Percentiles rank a stretch among this genome's conserved stretches.
These are phyloP conservation scores for Blepharisma stoltei DNA, from an alignment of 73 alveolate genomes.

Conservation along the genomic window DNA sequence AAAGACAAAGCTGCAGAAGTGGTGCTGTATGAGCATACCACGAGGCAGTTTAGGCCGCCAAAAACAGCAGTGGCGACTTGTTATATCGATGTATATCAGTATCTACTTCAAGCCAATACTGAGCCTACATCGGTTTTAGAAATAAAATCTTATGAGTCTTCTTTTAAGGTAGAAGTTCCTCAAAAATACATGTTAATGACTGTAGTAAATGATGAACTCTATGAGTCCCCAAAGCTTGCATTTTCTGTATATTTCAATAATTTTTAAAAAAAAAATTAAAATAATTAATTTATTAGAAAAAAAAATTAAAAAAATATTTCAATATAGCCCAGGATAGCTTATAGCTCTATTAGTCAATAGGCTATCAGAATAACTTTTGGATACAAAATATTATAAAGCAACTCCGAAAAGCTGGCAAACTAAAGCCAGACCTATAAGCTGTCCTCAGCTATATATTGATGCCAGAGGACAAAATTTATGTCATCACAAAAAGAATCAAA, in stretches of 20 bases:
- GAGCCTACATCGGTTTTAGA: not conserved
- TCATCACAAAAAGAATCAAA: too few relatives aligned
- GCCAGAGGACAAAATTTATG: too few relatives aligned
- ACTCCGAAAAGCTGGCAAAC: too few relatives aligned
- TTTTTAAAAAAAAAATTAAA: too few relatives aligned
- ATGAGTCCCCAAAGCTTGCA: constrained; percentile 12
- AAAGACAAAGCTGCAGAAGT: not conserved
- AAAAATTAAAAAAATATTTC: too few relatives aligned
- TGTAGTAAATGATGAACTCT: not conserved
- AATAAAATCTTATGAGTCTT: not conserved
- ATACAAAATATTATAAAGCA: too few relatives aligned
- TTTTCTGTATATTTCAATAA: not conserved
- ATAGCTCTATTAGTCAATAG: too few relatives aligned
- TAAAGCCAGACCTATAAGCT: too few relatives aligned
- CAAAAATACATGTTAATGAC: not conserved
- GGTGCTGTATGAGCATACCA: not conserved
- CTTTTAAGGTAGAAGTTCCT: not conserved
- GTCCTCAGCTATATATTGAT: too few relatives aligned
- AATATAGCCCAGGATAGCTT: too few relatives aligned
- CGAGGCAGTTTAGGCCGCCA: not conserved
- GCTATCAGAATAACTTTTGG: too few relatives aligned
- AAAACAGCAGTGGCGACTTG: not conserved
- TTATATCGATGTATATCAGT: not conserved
- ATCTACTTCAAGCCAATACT: not conserved
- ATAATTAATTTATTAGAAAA: too few relatives aligned